Evolutionary conservation across 2,329 filamentous ascomycete species (phyloP), one percentile per base, ranked within the genome.

Genomic region (Elsinoe batatas): DNA sequence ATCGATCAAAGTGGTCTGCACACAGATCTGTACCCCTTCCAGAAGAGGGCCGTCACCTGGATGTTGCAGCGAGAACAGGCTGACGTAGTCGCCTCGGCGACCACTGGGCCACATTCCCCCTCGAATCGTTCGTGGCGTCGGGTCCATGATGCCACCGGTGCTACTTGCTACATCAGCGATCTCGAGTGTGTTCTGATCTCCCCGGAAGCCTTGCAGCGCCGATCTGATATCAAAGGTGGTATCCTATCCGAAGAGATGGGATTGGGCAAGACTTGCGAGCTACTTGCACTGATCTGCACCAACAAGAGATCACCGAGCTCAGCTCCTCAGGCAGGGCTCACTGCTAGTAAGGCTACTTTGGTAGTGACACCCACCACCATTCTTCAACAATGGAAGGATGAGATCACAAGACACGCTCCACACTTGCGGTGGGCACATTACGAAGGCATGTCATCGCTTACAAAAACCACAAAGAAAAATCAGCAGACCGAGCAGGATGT

Each of bases 201-300:
- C 2, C 40, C 57, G 6, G 67, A 18, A 70, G 62, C 63, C 11
- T 30, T 79, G 53, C 64, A 66, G n/a, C 60, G 62, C 0, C 57
- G 80, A 10, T 76, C 69, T 44, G 80, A 63, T 13, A 57, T 76
- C 1, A 68, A 64, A 35, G 82, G 82, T 2, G 86, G 86, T 0
- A 83, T 89, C 47, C 71, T 91, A 4, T 82, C 85, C 0, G 87
- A 91, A 64, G 87, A 91, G 67, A 91, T 91, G 87, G 87, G 87
- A 0, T 72, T 91, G 1, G 87, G 87, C 1, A 91, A 91, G 67
- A 91, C 87, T 0, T 74, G 91, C 2, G 88, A 91, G 69, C 75
- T 88, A 1, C 80, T 90, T 43, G 78, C 83, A 3, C 73, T 91
- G 10, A 79, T 90, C n/a, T 73, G 81, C 6, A 72, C 85, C 20